phyloP scores from a whole-genome alignment of 345 rosid genomes.

The Populus simonii region DNA sequence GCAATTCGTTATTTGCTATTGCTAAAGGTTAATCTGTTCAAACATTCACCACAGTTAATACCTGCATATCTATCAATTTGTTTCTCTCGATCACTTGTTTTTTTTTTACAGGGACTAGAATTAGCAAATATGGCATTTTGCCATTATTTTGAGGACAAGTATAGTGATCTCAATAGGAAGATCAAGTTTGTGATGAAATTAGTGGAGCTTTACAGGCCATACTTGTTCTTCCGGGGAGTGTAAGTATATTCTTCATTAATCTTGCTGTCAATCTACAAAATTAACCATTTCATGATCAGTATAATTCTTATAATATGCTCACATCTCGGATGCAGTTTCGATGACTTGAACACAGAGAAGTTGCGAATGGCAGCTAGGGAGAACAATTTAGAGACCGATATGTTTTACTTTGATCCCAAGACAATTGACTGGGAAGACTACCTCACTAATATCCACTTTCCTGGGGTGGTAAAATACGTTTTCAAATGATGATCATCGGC shows the following conservation, averaged over 20 bases:
- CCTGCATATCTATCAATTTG: no score
- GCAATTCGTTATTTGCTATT: constrained; percentile 53
- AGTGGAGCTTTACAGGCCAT: constrained; percentile 73
- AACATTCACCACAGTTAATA: neutral
- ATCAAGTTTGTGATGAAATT: constrained; percentile 57
- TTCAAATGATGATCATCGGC: neutral
- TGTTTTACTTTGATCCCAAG: constrained; percentile 56
- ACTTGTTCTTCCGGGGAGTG: constrained; percentile 72
- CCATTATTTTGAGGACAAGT: constrained; percentile 35
- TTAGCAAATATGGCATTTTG: constrained; percentile 50
- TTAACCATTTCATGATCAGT: neutral
- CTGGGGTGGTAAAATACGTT: constrained; percentile 53
- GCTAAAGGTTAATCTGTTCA: constrained; percentile 48
- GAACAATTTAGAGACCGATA: constrained; percentile 24
- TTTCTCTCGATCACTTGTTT: neutral
- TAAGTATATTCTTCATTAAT: constrained; percentile 33
- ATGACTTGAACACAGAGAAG: constrained; percentile 53
- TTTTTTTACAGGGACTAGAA: constrained; percentile 36
- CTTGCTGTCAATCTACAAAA: neutral
- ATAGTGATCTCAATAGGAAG: constrained; percentile 45
- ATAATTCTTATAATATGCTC: neutral
- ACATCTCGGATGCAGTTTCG: constrained; percentile 42
- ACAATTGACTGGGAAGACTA: constrained; percentile 64
- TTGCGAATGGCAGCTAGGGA: constrained; percentile 37
- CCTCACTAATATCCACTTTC: constrained; percentile 49